Evolutionary conservation across 2,329 filamentous ascomycete genomes (phyloP).

Genomic region (Salinomyces thailandicus): DNA sequence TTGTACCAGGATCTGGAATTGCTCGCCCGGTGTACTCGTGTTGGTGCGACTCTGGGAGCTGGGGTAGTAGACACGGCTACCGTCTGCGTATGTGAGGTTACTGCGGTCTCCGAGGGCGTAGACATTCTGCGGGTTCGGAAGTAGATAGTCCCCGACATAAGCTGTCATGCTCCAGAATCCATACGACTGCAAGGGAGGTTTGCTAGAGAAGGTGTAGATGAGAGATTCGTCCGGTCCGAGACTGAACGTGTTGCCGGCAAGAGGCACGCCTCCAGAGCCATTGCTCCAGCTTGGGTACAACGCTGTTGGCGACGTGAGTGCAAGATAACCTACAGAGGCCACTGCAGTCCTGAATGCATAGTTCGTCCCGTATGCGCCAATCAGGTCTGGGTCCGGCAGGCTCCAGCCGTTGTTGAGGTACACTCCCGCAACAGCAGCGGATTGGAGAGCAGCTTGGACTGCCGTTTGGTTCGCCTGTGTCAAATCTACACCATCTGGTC

Average conservation of each 20-base stretch:
- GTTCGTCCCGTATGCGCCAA: slow-evolving; percentile 8
- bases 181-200: slow-evolving; percentile 4
- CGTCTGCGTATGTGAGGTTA: slow-evolving; percentile 10
- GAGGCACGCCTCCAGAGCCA: not conserved
- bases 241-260: not conserved
- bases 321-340: slow-evolving; percentile 8
- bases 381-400: slow-evolving; percentile 1
- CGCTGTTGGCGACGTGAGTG: slow-evolving; percentile 8
- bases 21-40: not conserved
- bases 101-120: slow-evolving; percentile 14
- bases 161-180: slow-evolving; percentile 16
- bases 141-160: slow-evolving; percentile 11
- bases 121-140: slow-evolving; percentile 8
- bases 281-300: slow-evolving; percentile 12
- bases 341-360: slow-evolving; percentile 9
- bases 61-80: slow-evolving; percentile 7
- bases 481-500: not conserved
- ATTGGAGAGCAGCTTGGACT: slow-evolving; percentile 1
- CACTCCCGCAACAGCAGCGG: slow-evolving; percentile 1
- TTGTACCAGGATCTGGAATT: slow-evolving; percentile 15
- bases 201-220: slow-evolving; percentile 13
- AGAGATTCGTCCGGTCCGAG: slow-evolving; percentile 7
- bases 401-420: slow-evolving; percentile 13
- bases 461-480: not conserved
- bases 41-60: not conserved